Evolutionary conservation across 768 basidiomycete genomes (phyloP), one percentile per base, ranked within the genome.

Genomic region (Boletus edulis): DNA sequence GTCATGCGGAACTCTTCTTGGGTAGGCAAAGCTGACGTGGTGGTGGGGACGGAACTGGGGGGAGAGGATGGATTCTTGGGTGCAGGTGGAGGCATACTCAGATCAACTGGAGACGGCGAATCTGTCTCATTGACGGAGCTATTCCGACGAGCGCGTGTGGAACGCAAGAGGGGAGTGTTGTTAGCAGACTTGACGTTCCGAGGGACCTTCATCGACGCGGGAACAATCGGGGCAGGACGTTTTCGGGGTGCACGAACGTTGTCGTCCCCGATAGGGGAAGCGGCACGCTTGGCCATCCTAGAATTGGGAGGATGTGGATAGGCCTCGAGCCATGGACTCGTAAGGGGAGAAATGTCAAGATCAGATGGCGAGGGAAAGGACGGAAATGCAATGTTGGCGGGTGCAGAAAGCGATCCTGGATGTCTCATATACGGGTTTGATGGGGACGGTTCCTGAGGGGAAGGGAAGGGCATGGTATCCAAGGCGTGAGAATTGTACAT

Each of bases 1-100:
- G 77, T 82, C 57, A 85, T 56, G 75, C 77, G 67, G 67, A 66
- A 8, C 49, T 61, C 57, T 24, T 62, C 64, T 37, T 56, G 60
- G 1, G 57, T 22, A 45, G 59, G 52, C 31, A 54, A 39, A 22
- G 54, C 24, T n/a, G 50, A 17, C 7, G 58, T 49, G 0, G 55
- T 35, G 11, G 47, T 40, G 10, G 45, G 38, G 12, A 39, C 24
- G n/a, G 64, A 51, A 13, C 46, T 57, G 18, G 64, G 44, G 7
- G 65, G 54, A 24, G 67, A 54, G 9, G 59, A 55, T 24, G 62
- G 37, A 11, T 54, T 59, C 34, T 52, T 63, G 5, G 82, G 73
- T 10, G 89, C 89, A 9, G 92, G 91, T 0, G 94, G 93, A 2
- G 91, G 91, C 92, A 95, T 94, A 11, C 84, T 79, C 18, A 90